Evolutionary conservation across 768 basidiomycete genomes (phyloP).

Genomic region (Imleria badia): DNA sequence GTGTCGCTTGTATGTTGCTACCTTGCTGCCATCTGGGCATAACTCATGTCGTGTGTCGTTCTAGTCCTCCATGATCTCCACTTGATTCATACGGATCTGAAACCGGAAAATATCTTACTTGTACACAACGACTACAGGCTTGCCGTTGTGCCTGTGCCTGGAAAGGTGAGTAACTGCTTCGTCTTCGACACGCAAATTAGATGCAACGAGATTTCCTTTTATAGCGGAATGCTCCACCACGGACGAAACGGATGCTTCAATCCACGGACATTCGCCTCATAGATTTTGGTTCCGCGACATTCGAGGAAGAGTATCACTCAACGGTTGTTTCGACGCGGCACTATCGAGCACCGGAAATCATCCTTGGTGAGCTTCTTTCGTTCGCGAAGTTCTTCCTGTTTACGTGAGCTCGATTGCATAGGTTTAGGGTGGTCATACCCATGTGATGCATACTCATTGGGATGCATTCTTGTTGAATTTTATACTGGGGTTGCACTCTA

Average conservation of each 20-base stretch:
- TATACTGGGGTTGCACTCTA: slow-evolving; percentile 98
- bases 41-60: slow-evolving; percentile 4
- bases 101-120: slow-evolving; percentile 97
- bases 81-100: slow-evolving; percentile 96
- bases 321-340: slow-evolving; percentile 97
- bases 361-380: slow-evolving; percentile 68
- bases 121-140: slow-evolving; percentile 79
- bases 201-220: slow-evolving; percentile 13
- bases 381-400: slow-evolving; percentile 13
- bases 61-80: slow-evolving; percentile 88
- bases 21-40: neutral
- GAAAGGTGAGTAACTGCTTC: slow-evolving; percentile 50
- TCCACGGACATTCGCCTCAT: slow-evolving; percentile 94
- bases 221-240: slow-evolving; percentile 65
- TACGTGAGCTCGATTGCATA: slow-evolving; percentile 32
- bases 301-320: slow-evolving; percentile 97
- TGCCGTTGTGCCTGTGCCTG: slow-evolving; percentile 56
- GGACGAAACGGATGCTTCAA: slow-evolving; percentile 74
- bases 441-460: slow-evolving; percentile 97
- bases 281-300: slow-evolving; percentile 98
- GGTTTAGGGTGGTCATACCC: slow-evolving; percentile 98
- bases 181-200: neutral
- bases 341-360: slow-evolving; percentile 99
- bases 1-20: slow-evolving; percentile 81
- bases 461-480: slow-evolving; percentile 98